phyloP scores from a whole-genome alignment of 257 asterid genomes.

The Ophiorrhiza pumila region DNA sequence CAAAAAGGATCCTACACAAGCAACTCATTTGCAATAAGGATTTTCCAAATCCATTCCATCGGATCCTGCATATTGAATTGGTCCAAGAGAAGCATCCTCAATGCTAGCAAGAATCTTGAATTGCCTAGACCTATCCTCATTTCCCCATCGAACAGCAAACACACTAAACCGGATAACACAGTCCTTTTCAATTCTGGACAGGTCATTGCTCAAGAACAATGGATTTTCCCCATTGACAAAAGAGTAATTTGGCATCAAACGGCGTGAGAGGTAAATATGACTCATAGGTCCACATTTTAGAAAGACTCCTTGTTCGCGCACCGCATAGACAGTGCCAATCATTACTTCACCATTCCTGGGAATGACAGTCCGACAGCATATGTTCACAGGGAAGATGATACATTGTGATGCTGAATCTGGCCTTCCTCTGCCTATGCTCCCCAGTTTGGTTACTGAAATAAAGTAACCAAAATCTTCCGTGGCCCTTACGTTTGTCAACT shows the following conservation, averaged over 20 bases:
- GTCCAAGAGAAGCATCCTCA: slow-evolving; percentile 64
- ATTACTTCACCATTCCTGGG: slow-evolving; percentile 64
- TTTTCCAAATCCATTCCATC: slow-evolving; percentile 44
- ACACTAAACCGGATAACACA: slow-evolving; percentile 50
- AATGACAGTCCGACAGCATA: slow-evolving; percentile 44
- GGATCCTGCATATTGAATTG: slow-evolving; percentile 55
- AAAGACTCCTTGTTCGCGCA: slow-evolving; percentile 40
- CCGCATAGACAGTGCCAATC: slow-evolving; percentile 47
- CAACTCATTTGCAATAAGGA: neutral
- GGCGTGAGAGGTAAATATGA: slow-evolving; percentile 40
- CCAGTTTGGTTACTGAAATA: slow-evolving; percentile 57
- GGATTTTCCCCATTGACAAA: slow-evolving; percentile 33
- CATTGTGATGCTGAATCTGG: slow-evolving; percentile 12
- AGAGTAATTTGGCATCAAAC: slow-evolving; percentile 52
- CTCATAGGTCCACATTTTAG: slow-evolving; percentile 85
- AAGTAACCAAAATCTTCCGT: slow-evolving; percentile 51
- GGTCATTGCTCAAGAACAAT: slow-evolving; percentile 39
- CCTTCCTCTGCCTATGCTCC: slow-evolving; percentile 49
- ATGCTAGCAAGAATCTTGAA: slow-evolving; percentile 61
- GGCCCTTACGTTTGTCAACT: slow-evolving; percentile 34
- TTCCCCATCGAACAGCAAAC: slow-evolving; percentile 49
- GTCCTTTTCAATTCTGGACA: slow-evolving; percentile 58
- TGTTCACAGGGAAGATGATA: slow-evolving; percentile 47
- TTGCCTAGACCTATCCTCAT: slow-evolving; percentile 35
- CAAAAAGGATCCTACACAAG: neutral